phyloP scores from a whole-genome alignment of 305 asterid species.

The Fraxinus dipetala region DNA sequence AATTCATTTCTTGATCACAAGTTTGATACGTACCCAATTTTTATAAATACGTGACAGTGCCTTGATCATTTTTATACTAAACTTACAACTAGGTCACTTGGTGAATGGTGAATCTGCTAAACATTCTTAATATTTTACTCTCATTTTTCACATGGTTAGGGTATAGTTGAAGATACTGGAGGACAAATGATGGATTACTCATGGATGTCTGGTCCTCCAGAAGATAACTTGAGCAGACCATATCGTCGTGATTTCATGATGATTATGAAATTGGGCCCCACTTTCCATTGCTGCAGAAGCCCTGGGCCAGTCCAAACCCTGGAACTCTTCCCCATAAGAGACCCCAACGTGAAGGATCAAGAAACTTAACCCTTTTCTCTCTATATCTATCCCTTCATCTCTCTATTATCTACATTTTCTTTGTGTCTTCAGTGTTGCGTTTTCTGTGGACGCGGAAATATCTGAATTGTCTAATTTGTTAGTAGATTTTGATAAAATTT shows the following conservation, averaged over 20 bases:
- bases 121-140: background rate
- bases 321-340: constrained; percentile 66
- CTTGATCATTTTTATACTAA: background rate
- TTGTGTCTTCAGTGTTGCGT: background rate
- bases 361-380: background rate
- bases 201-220: constrained; percentile 43
- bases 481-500: no score
- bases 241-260: constrained; percentile 40
- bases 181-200: constrained; percentile 25
- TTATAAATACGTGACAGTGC: no score
- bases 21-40: no score
- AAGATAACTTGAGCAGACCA: constrained; percentile 29
- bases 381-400: background rate
- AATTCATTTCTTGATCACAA: no score
- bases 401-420: background rate
- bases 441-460: background rate
- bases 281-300: constrained; percentile 25
- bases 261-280: constrained; percentile 39
- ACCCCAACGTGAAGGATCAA: constrained; percentile 28
- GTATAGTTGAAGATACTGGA: constrained; percentile 15
- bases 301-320: constrained; percentile 65
- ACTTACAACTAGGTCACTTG: no score
- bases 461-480: background rate
- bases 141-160: background rate
- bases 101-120: no score